Evolutionary conservation across 2,329 filamentous ascomycete species (phyloP).

Genomic region (Colletotrichum gloeosporioides): DNA sequence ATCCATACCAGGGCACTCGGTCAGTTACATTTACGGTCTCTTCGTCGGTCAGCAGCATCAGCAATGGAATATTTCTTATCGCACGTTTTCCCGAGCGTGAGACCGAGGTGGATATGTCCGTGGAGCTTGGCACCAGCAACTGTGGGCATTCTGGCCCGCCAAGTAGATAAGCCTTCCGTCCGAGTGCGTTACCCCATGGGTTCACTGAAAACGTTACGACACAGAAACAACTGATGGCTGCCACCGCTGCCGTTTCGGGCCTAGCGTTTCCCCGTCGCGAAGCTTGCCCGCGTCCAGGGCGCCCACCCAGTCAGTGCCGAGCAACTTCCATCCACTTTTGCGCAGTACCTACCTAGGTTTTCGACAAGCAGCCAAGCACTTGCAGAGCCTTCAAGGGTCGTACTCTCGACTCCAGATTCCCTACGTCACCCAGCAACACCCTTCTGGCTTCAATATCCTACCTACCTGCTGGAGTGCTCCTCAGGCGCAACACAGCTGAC

Average conservation of each 20-base stretch:
- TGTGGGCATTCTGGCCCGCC: neutral
- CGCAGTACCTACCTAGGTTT: neutral
- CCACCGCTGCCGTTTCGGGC: neutral
- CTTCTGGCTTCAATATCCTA: neutral
- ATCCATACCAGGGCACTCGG: neutral
- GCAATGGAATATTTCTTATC: slow-evolving; percentile 1
- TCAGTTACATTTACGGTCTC: neutral
- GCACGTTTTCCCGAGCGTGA: slow-evolving; percentile 2
- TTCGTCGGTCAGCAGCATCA: neutral
- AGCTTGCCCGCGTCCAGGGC: neutral
- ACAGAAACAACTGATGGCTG: slow-evolving; percentile 20
- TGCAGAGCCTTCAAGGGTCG: neutral
- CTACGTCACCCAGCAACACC: slow-evolving; percentile 10
- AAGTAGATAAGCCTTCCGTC: slow-evolving; percentile 20
- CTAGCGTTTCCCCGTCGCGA: neutral
- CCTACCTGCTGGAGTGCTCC: neutral
- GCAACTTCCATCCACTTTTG: neutral
- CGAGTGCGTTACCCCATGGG: slow-evolving; percentile 17
- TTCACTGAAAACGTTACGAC: slow-evolving; percentile 20
- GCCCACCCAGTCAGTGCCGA: slow-evolving; percentile 1
- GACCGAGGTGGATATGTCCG: slow-evolving; percentile 12
- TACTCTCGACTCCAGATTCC: neutral
- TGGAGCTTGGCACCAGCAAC: slow-evolving; percentile 2
- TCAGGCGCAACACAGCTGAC: neutral
- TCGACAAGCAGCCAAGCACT: neutral